Evolutionary conservation across 768 basidiomycete species (phyloP), one percentile per base, ranked within the genome.

Genomic region (Lentinus brumalis): DNA sequence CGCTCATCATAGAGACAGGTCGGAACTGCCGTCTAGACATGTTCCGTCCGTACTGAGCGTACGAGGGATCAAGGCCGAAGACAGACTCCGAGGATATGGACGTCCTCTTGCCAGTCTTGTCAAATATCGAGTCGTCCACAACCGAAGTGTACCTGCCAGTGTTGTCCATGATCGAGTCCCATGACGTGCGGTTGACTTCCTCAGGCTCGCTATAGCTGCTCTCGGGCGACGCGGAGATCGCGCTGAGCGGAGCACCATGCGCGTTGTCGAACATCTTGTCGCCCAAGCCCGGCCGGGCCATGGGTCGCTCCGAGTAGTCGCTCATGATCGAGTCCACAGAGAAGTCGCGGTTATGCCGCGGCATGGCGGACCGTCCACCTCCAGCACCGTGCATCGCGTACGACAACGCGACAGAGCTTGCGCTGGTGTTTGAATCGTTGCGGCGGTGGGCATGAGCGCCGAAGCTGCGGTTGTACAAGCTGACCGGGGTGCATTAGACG

Each of bases 261-360:
- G 74, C 81, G 35, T 79, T 85, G 40, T 89, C 86, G 63, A 94
- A 89, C 92, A 94, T 94, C 81, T 92, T 94, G 72, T 94, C 92
- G 1, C 92, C 91, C 4, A 93, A 70, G 3, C 86, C 89, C 2
- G 92, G 92, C 10, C 91, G 82, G 2, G 81, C 85, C 0, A 89
- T 72, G n/a, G 81, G 76, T 64, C 77, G 72, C 3, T 74, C 78
- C 10, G 88, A 86, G 62, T 82, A 83, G 49, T 89, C 86, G 65
- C 88, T 92, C 68, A 80, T 72, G 35, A 84, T 71, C 0, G 91
- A 92, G 62, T 92, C 91, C 1, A 81, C 69, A 0, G 89, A 91
- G 38, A 71, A 66, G 30, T 88, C 82, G 15, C 79, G 80, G 4
- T 77, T 78, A 62, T 88, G 86, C 32, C 78, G 79, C 5, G 81